A percentile compares a stretch with the other conserved stretches of the same genome.
phyloP scores from a whole-genome alignment of 2,329 filamentous ascomycete species.

The Madurella mycetomatis region DNA sequence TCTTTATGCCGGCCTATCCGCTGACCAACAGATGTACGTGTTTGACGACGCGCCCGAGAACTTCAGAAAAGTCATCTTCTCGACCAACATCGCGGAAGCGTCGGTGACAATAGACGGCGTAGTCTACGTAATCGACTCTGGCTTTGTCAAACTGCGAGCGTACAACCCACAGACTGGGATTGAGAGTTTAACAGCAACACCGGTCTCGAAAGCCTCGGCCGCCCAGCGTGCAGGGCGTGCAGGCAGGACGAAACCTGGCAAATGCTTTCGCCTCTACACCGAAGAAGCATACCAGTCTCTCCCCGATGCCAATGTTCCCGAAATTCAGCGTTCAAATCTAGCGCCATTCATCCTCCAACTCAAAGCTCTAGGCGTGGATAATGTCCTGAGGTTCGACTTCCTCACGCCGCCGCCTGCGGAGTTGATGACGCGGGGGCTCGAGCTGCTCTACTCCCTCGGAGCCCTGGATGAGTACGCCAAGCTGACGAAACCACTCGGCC shows the following conservation, averaged over 20 bases:
- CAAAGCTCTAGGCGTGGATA: constrained; percentile 92
- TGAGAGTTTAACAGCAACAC: constrained; percentile 75
- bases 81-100: constrained; percentile 94
- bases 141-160: constrained; percentile 83
- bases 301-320: constrained; percentile 71
- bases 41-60: constrained; percentile 80
- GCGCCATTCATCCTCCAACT: constrained; percentile 85
- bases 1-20: constrained; percentile 82
- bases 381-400: constrained; percentile 86
- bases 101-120: constrained; percentile 93
- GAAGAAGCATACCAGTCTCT: constrained; percentile 65
- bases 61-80: constrained; percentile 84
- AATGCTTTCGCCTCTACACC: constrained; percentile 91
- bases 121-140: constrained; percentile 83
- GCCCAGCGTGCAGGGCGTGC: constrained; percentile 86
- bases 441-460: constrained; percentile 80
- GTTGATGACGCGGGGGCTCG: constrained; percentile 78
- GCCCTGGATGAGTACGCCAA: constrained; percentile 87
- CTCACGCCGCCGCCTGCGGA: constrained; percentile 80
- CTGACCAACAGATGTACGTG: constrained; percentile 90
- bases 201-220: constrained; percentile 88
- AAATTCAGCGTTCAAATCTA: constrained; percentile 88
- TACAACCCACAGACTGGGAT: constrained; percentile 84
- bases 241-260: constrained; percentile 82
- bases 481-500: constrained; percentile 81